Percentiles rank a stretch among this genome's conserved stretches.
Conservation (phyloP, 129 eudicot species). For the Tagetes patula region DNA sequence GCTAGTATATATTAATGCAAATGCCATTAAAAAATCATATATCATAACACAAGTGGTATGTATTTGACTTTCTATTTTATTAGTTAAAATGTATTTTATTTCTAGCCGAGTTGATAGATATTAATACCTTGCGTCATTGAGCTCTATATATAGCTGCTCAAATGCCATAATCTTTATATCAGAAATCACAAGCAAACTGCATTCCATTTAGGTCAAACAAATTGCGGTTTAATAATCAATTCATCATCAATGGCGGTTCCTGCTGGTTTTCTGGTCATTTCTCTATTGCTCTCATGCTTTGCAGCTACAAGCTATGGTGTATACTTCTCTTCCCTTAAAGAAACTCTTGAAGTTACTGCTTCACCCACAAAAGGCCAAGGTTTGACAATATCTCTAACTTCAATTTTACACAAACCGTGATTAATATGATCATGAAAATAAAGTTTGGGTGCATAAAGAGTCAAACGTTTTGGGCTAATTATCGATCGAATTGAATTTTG, state of each 20-base stretch:
- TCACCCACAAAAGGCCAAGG: conserved; percentile 48
- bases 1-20: conserved; percentile 15
- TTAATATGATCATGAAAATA: neutral
- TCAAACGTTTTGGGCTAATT: neutral
- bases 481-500: conserved; percentile 27
- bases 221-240: conserved; percentile 19
- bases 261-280: conserved; percentile 25
- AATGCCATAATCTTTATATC: conserved; percentile 19
- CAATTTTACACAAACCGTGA: neutral
- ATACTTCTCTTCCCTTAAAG: conserved; percentile 46
- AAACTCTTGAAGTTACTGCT: conserved; percentile 39
- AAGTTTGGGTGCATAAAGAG: neutral
- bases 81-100: neutral
- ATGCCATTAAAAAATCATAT: conserved; percentile 5
- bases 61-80: conserved; percentile 26
- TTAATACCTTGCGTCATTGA: conserved; percentile 22
- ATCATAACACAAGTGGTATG: conserved; percentile 16
- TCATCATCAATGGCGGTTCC: conserved; percentile 42
- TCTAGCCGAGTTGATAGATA: conserved; percentile 21
- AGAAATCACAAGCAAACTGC: conserved; percentile 18
- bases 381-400: conserved; percentile 8
- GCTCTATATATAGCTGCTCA: conserved; percentile 30
- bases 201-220: neutral
- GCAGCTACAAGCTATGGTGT: conserved; percentile 36
- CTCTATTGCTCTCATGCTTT: conserved; percentile 37